phyloP scores from a whole-genome alignment of 2,329 filamentous ascomycete genomes.

The Calonectria hongkongensis region DNA sequence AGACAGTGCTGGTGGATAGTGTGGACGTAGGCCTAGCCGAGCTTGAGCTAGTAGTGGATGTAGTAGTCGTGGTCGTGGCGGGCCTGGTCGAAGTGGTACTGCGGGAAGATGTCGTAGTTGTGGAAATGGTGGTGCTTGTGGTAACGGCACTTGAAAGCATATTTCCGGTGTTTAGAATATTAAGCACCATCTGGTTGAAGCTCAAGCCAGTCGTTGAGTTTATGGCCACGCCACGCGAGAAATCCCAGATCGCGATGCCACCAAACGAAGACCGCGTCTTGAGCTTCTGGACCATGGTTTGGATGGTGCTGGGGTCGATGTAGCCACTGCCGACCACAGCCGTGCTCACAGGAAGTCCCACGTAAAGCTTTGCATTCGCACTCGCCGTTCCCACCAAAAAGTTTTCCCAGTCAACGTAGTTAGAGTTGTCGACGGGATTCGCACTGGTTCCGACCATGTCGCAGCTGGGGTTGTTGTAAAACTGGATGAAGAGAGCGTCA shows the following conservation, averaged over 20 bases:
- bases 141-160: slow-evolving; percentile 42
- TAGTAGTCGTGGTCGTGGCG: not conserved
- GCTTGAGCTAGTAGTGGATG: not conserved
- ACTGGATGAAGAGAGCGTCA: slow-evolving; percentile 68
- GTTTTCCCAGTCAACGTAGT: slow-evolving; percentile 65
- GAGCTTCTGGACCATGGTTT: slow-evolving; percentile 63
- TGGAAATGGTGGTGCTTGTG: not conserved
- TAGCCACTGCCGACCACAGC: slow-evolving; percentile 58
- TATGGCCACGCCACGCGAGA: slow-evolving; percentile 58
- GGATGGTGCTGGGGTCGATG: slow-evolving; percentile 57
- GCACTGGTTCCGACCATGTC: slow-evolving; percentile 57
- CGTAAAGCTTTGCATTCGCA: slow-evolving; percentile 65
- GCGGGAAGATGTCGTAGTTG: not conserved
- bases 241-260: slow-evolving; percentile 69
- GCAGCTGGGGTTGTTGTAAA: slow-evolving; percentile 68
- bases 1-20: not conserved
- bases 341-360: slow-evolving; percentile 63
- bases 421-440: slow-evolving; percentile 58
- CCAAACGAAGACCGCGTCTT: slow-evolving; percentile 62
- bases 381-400: slow-evolving; percentile 59
- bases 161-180: slow-evolving; percentile 61
- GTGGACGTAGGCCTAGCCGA: not conserved
- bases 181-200: slow-evolving; percentile 61
- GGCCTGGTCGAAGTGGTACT: not conserved
- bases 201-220: slow-evolving; percentile 55